Conservation (phyloP, 805 yeast species). For the Yamadazyma sp. region DNA sequence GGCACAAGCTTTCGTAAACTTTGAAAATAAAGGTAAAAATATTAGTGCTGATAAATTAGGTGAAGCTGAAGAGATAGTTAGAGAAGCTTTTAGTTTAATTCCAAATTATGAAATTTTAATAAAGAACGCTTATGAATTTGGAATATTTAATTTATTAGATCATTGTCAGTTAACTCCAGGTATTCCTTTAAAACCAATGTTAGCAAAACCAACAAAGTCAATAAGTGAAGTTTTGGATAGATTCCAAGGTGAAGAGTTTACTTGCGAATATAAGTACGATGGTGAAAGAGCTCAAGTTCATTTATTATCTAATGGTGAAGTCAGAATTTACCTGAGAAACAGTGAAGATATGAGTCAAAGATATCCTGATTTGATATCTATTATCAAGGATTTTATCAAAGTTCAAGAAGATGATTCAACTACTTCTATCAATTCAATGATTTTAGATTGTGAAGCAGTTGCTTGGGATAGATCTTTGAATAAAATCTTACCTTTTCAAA, state of each 20-base stretch:
- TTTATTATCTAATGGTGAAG: slow-evolving; percentile 57
- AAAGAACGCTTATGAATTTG: slow-evolving; percentile 59
- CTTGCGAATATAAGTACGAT: slow-evolving; percentile 96
- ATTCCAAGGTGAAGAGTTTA: slow-evolving; percentile 79
- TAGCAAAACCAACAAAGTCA: slow-evolving; percentile 95
- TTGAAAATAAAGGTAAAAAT: slow-evolving; percentile 41
- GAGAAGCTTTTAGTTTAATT: slow-evolving; percentile 83
- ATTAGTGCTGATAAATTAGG: slow-evolving; percentile 42
- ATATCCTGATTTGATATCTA: slow-evolving; percentile 83
- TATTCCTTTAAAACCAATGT: slow-evolving; percentile 94
- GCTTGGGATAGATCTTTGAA: slow-evolving; percentile 84
- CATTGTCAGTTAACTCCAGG: slow-evolving; percentile 83
- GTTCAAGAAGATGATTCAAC: slow-evolving; percentile 21
- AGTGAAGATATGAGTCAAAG: slow-evolving; percentile 96
- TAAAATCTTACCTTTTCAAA: slow-evolving; percentile 92
- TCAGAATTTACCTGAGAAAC: slow-evolving; percentile 84
- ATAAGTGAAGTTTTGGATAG: slow-evolving; percentile 89
- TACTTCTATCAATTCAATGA: slow-evolving; percentile 43
- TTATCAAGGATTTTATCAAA: slow-evolving; percentile 57
- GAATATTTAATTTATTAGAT: slow-evolving; percentile 61
- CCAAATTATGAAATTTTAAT: slow-evolving; percentile 88
- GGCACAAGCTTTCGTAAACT: slow-evolving; percentile 74
- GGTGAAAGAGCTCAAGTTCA: slow-evolving; percentile 98
- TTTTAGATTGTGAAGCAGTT: slow-evolving; percentile 94
- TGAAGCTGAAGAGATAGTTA: slow-evolving; percentile 71